These are phyloP conservation scores for Asterella californica DNA, from an alignment of 225 moss, liverwort and hornwort genomes.

Conservation along the genomic window DNA sequence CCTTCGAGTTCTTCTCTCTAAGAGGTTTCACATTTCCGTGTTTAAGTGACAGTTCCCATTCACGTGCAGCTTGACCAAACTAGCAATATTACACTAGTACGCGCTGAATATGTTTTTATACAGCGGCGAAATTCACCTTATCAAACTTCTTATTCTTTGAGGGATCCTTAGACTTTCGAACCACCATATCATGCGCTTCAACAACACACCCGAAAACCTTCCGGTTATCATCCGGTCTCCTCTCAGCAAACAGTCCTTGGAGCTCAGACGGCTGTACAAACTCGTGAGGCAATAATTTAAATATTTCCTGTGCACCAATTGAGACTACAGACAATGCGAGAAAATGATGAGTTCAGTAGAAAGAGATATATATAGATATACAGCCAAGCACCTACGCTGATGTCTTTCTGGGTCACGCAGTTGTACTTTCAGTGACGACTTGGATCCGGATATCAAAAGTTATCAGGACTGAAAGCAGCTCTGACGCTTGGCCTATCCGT, in stretches of 20 bases:
- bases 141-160: conserved; percentile 59
- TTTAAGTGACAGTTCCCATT: no score
- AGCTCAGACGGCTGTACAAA: conserved; percentile 71
- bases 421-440: not conserved
- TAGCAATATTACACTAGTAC: no score
- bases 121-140: conserved; percentile 48
- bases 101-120: not conserved
- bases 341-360: no score
- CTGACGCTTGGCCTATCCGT: not conserved
- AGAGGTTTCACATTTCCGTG: no score
- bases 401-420: not conserved
- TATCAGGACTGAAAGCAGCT: not conserved
- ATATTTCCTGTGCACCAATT: conserved; percentile 86
- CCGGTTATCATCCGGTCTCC: conserved; percentile 4
- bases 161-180: conserved; percentile 45
- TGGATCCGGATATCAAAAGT: not conserved
- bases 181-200: conserved; percentile 67
- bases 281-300: conserved; percentile 71
- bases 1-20: no score
- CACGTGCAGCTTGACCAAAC: no score
- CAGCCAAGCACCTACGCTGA: not conserved
- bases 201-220: conserved; percentile 76
- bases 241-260: conserved; percentile 43
- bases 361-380: not conserved
- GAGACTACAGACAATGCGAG: conserved; percentile 56